Base-by-base conservation (phyloP, 345 rosid species). In the Linum tenue region DNA sequence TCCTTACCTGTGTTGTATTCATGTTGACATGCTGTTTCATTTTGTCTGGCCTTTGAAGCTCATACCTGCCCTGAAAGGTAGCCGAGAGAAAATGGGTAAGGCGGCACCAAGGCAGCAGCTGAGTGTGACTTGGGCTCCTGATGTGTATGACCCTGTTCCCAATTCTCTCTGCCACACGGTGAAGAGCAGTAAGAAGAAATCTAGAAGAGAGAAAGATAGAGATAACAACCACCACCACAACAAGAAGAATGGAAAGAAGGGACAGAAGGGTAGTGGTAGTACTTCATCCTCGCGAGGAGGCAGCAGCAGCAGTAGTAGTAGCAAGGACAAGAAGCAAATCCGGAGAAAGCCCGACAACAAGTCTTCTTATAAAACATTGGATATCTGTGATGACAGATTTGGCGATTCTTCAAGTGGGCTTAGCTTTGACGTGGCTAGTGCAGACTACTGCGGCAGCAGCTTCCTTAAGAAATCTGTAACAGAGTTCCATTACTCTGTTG, bases 111-210 rank as follows among this genome's bases (percentile, higher is more conserved):
- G 31, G 31, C 31, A 48, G 75, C 80, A 79, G 65, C 70, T 82
- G 44, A 74, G 48, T 22, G 91, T 94, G 61, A 74, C 80, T 67
- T 94, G 97, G 99, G 92, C 97, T 2, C 80, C 83, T 38, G 96
- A 94, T 38, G 97, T 94, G 57, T 86, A 88, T 65, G 99, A 94
- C 73, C 99, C 99, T 11, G 77, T 73, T 50, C 97, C 97, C 8
- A 79, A 92, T 5, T 80, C 86, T 10, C 74, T 79, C 17, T 83
- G 88, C 11, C 97, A 90, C 72, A 71, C 91, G 0, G 76, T 77
- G 4, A 82, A 80, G 55, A 69, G 78, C 71, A 88, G 75, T 63
- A 86, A 74, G 62, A 88, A 78, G 78, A 86, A 77, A 70, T 75
- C 79, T 9, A 90, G 78, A 81, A 91, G 81, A 71, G 77, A 82